phyloP scores from a whole-genome alignment of 352 stramenopile species.

The Globisporangium paroecandrum region DNA sequence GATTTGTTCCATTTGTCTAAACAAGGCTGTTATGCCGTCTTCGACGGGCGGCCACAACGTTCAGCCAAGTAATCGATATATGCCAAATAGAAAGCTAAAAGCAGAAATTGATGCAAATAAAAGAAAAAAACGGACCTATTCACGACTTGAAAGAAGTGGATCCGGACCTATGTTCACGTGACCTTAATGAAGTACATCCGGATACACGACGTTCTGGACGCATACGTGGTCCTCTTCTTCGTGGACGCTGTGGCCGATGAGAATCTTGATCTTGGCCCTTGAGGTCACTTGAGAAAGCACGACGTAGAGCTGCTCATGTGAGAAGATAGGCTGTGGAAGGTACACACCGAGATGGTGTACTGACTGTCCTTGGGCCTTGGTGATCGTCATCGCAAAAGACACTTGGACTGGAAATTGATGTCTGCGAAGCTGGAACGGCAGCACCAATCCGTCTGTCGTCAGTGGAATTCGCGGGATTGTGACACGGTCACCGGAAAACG shows the following conservation, averaged over 20 bases:
- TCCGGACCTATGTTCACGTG: no score
- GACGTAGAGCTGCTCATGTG: slow-evolving; percentile 29
- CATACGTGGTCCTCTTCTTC: slow-evolving; percentile 16
- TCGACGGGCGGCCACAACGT: no score
- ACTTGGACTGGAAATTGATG: slow-evolving; percentile 29
- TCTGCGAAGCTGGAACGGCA: slow-evolving; percentile 21
- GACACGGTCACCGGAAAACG: slow-evolving; percentile 12
- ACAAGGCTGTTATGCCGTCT: no score
- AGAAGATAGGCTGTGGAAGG: slow-evolving; percentile 22
- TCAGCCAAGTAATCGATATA: no score
- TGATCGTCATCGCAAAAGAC: slow-evolving; percentile 35
- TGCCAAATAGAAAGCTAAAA: no score
- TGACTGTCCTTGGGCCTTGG: slow-evolving; percentile 36
- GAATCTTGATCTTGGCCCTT: slow-evolving; percentile 19
- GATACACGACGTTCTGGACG: slow-evolving; percentile 19
- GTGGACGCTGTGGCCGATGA: slow-evolving; percentile 11
- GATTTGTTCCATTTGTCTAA: no score
- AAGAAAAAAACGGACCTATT: neutral
- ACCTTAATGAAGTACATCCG: neutral
- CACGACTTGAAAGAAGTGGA: no score
- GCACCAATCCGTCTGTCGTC: slow-evolving; percentile 12
- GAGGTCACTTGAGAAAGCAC: slow-evolving; percentile 22
- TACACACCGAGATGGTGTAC: slow-evolving; percentile 23
- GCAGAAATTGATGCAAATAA: no score
- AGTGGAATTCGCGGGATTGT: slow-evolving; percentile 23